Percentiles rank a stretch among this genome's conserved stretches.
Evolutionary conservation across 305 asterid genomes (phyloP).

Genomic region (Coffea humblotiana): DNA sequence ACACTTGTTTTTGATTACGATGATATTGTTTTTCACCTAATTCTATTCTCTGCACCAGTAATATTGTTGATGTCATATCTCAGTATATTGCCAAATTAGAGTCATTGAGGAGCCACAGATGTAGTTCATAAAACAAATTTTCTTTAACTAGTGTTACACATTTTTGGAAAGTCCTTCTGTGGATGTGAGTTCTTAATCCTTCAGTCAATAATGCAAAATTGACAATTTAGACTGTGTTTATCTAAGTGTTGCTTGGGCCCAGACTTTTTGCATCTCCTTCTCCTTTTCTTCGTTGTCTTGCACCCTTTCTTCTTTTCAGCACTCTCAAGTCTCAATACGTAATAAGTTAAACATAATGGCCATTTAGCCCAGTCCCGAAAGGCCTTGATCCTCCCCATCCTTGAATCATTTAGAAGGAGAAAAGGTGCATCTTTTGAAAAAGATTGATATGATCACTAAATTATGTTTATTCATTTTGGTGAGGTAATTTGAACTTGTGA

Average conservation of each 20-base stretch:
- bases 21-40: not conserved
- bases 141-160: not conserved
- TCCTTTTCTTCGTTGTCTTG: not conserved
- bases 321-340: not conserved
- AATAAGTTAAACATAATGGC: not conserved
- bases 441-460: not conserved
- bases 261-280: not conserved
- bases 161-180: not conserved
- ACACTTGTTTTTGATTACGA: not conserved
- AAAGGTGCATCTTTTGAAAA: not conserved
- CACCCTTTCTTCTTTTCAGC: not conserved
- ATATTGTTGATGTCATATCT: not conserved
- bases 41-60: not conserved
- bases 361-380: not conserved
- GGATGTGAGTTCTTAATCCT: not conserved
- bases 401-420: not conserved
- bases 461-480: not conserved
- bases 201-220: not conserved
- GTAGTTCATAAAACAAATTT: not conserved
- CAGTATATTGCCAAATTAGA: not conserved
- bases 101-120: not conserved
- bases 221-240: not conserved
- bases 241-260: not conserved
- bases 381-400: not conserved
- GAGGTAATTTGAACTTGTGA: slow-evolving; percentile 8